Evolutionary conservation across 1,139 yeast genomes (phyloP).

Genomic region (Yamadazyma triangularis): DNA sequence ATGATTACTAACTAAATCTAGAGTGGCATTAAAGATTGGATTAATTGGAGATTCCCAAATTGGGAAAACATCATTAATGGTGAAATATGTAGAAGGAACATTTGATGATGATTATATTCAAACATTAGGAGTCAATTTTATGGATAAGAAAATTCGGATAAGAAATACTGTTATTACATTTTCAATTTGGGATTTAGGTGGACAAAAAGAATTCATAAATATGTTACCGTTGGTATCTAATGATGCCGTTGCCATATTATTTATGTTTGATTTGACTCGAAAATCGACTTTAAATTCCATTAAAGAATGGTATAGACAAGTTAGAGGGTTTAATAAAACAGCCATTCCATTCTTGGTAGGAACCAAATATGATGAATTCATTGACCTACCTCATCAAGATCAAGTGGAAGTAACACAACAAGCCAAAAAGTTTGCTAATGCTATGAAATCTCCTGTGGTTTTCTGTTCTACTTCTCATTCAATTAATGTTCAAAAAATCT

Average conservation of each 20-base stretch:
- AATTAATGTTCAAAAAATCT: conserved; percentile 90
- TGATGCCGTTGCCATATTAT: conserved; percentile 90
- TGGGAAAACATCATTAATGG: conserved; percentile 98
- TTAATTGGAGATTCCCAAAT: conserved; percentile 95
- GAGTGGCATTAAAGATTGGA: conserved; percentile 86
- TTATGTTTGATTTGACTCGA: conserved; percentile 88
- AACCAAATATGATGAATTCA: conserved; percentile 87
- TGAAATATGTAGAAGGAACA: conserved; percentile 90
- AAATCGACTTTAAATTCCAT: conserved; percentile 81
- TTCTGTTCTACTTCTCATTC: conserved; percentile 93
- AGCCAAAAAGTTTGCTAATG: conserved; percentile 82
- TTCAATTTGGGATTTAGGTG: conserved; percentile 96
- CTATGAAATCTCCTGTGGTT: conserved; percentile 86
- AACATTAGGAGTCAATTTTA: conserved; percentile 90
- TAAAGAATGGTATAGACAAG: conserved; percentile 94
- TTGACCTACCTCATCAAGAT: conserved; percentile 73
- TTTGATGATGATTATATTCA: conserved; percentile 92
- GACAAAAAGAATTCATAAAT: conserved; percentile 91
- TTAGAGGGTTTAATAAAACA: conserved; percentile 83
- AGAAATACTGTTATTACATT: conserved; percentile 88
- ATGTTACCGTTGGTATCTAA: conserved; percentile 93
- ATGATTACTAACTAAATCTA: conserved; percentile 11
- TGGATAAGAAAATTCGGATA: conserved; percentile 86
- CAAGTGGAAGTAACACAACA: conserved; percentile 83
- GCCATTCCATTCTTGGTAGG: conserved; percentile 94